Percentiles rank a stretch among this genome's conserved stretches.
These are phyloP conservation scores for Amanita fuliginea DNA, from an alignment of 768 basidiomycete species.

Conservation along the genomic window DNA sequence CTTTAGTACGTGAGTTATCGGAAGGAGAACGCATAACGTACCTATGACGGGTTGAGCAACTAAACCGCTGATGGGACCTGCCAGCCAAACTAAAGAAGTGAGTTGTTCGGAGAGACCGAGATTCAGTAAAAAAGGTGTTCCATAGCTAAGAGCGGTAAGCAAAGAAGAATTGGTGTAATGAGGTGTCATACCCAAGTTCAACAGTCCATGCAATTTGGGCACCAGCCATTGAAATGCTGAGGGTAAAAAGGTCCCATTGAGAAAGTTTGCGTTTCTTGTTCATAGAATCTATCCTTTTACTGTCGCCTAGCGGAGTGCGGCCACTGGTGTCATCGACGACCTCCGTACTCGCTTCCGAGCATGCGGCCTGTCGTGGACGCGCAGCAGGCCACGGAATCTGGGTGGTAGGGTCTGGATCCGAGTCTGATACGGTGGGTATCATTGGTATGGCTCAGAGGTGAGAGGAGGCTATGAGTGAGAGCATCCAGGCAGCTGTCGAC, in stretches of 20 bases:
- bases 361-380: conserved; percentile 19
- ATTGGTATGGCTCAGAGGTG: conserved; percentile 24
- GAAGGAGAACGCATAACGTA: conserved; percentile 22
- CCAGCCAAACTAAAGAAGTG: conserved; percentile 92
- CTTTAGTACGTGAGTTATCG: conserved; percentile 17
- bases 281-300: conserved; percentile 12
- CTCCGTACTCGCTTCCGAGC: conserved; percentile 8
- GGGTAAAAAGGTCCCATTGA: conserved; percentile 68
- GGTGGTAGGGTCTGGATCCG: conserved; percentile 61
- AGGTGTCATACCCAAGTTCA: conserved; percentile 66
- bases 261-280: conserved; percentile 26
- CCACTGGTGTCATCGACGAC: conserved; percentile 9
- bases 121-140: conserved; percentile 80
- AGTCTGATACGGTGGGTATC: conserved; percentile 53
- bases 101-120: conserved; percentile 72
- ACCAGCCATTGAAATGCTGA: conserved; percentile 89
- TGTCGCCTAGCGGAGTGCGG: conserved; percentile 8
- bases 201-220: conserved; percentile 95
- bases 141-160: conserved; percentile 52
- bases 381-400: conserved; percentile 69
- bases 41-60: conserved; percentile 97
- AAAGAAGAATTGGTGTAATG: conserved; percentile 2
- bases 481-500: conserved; percentile 9
- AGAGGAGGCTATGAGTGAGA: conserved; percentile 6
- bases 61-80: conserved; percentile 90